Evolutionary conservation across 2,329 filamentous ascomycete genomes (phyloP), one percentile per base, ranked within the genome.

Genomic region (Fusarium albidum): DNA sequence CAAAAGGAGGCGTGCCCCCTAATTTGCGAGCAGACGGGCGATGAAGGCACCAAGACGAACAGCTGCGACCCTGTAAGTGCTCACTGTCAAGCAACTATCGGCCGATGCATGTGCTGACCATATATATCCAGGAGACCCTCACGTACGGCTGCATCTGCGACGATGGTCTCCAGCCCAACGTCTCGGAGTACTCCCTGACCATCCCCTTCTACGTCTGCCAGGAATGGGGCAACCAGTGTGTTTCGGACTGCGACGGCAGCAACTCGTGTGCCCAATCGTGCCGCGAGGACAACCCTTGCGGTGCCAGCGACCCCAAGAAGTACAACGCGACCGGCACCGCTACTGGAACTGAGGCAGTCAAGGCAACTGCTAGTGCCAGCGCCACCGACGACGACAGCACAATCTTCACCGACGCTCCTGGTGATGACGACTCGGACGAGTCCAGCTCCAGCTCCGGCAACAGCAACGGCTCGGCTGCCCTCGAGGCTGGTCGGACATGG

Each of bases 181-280:
- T 91, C 41, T 85, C 87, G 67, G 82, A 93, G 74, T 95, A 89
- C 81, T 88, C 87, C 15, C 81, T 91, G 64, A 93, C 90, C 2
- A 79, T 95, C 21, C 90, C 91, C 28, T 94, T 85, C 81, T 91
- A 87, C 76, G 81, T 86, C 65, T 95, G 90, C 82, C 81, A 80
- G 39, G 81, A 89, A 74, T 91, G 82, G 81, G 87, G 84, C 65
- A 85, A 77, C 70, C 83, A 91, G 73, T 92, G 89, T 71, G 85
- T 89, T 11, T 68, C 61, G 3, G 73, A 57, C 52, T 92, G 89
- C 73, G 76, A 73, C 28, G 53, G 68, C 42, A 70, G 74, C 59
- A 78, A 87, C 73, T 79, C 80, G 63, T 92, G 90, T 70, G 72
- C 81, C n/a, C 73, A 75, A 53, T 65, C 73, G 49, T 93, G 90